phyloP scores from a whole-genome alignment of 176 grass and related monocot genomes.

The Paspalum notatum region DNA sequence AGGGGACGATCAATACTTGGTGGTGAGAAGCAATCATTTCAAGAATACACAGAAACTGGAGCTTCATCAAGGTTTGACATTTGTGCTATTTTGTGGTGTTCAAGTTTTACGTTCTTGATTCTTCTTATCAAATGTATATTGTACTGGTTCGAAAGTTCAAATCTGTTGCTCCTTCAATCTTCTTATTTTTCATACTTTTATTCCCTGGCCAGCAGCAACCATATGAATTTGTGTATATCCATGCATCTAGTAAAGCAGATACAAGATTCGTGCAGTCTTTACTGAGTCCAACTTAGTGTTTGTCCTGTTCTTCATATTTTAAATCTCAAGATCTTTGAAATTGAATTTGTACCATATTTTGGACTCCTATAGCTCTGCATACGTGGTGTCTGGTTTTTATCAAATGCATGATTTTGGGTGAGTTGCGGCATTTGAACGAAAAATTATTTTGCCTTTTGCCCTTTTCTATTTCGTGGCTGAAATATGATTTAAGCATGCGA shows the following conservation, averaged over 20 bases:
- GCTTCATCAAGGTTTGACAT: slow-evolving; percentile 75
- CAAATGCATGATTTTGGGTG: neutral
- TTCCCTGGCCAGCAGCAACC: neutral
- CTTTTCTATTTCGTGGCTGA: neutral
- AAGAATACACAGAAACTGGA: slow-evolving; percentile 75
- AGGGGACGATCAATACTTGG: slow-evolving; percentile 92
- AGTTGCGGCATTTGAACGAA: neutral
- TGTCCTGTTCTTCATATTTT: slow-evolving; percentile 7
- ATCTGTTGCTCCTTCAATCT: neutral
- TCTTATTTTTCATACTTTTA: neutral
- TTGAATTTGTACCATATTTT: slow-evolving; percentile 3
- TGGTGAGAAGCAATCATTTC: slow-evolving; percentile 74
- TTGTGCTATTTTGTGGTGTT: neutral
- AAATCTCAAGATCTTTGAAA: slow-evolving; percentile 28
- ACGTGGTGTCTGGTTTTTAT: slow-evolving; percentile 7
- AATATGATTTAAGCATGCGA: neutral
- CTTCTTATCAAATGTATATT: slow-evolving; percentile 27
- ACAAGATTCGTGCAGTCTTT: neutral
- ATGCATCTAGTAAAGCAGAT: neutral
- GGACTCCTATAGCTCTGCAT: neutral
- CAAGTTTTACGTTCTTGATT: slow-evolving; percentile 23
- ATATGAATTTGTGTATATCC: slow-evolving; percentile 1
- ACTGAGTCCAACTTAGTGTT: neutral
- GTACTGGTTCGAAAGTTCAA: neutral
- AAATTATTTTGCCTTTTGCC: slow-evolving; percentile 2